Percentiles rank a stretch among this genome's conserved stretches.
phyloP scores from a whole-genome alignment of 805 yeast genomes.

The Hanseniaspora opuntiae region DNA sequence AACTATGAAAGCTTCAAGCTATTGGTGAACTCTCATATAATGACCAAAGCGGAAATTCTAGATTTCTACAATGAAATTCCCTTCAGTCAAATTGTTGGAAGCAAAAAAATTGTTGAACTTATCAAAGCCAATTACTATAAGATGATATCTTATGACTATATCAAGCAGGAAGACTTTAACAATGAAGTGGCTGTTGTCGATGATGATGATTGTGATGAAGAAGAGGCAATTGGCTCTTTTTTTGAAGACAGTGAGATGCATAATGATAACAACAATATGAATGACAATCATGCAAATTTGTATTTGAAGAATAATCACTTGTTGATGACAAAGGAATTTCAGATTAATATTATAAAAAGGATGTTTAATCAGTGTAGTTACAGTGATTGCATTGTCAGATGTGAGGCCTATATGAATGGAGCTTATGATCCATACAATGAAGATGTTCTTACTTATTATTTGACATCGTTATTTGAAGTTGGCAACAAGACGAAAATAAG shows the following conservation, averaged over 20 bases:
- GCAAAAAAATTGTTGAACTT: constrained; percentile 56
- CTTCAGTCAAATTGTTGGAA: constrained; percentile 55
- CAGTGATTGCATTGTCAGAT: constrained; percentile 57
- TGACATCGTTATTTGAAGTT: constrained; percentile 73
- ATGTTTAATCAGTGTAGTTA: constrained; percentile 65
- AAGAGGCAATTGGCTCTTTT: constrained; percentile 34
- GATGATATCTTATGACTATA: constrained; percentile 57
- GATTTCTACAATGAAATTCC: constrained; percentile 50
- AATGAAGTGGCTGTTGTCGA: constrained; percentile 28
- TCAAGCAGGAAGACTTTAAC: constrained; percentile 21
- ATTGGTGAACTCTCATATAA: constrained; percentile 52
- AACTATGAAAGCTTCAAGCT: constrained; percentile 88
- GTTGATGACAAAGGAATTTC: constrained; percentile 53
- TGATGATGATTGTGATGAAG: not conserved
- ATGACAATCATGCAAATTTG: constrained; percentile 30
- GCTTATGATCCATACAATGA: constrained; percentile 58
- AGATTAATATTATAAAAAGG: constrained; percentile 55
- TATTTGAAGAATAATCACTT: constrained; percentile 62
- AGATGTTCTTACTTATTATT: constrained; percentile 58
- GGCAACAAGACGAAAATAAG: constrained; percentile 73
- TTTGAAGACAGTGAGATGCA: not conserved
- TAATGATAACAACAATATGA: not conserved
- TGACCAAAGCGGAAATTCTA: constrained; percentile 83
- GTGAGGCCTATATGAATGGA: constrained; percentile 40
- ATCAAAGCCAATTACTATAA: constrained; percentile 66